Conservation (phyloP, 176 grass and related monocot genomes). For the Alloteropsis semialata region DNA sequence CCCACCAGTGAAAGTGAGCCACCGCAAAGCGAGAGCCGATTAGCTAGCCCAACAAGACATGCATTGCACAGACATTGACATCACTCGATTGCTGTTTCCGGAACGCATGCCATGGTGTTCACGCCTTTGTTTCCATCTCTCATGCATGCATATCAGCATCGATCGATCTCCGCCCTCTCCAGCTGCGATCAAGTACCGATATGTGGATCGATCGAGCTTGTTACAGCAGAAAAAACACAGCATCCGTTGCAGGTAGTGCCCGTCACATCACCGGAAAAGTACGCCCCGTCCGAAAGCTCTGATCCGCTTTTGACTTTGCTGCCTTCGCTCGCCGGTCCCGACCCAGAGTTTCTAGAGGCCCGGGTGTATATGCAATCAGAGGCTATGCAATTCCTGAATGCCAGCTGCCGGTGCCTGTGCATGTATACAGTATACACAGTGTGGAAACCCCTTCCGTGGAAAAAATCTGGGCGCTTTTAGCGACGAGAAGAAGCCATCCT, state of each 20-base stretch:
- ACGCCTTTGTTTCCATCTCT: neutral
- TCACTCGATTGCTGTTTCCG: slow-evolving; percentile 24
- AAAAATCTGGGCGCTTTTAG: neutral
- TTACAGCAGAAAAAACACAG: slow-evolving; percentile 17
- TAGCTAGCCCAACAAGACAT: neutral
- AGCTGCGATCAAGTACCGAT: slow-evolving; percentile 35
- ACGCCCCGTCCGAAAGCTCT: slow-evolving; percentile 15
- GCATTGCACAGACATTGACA: neutral
- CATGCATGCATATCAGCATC: slow-evolving; percentile 7
- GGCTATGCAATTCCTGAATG: no score
- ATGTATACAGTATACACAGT: neutral
- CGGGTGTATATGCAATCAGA: neutral
- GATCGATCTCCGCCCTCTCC: neutral
- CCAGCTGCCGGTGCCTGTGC: neutral
- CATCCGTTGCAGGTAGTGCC: slow-evolving; percentile 26
- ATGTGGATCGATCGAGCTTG: neutral
- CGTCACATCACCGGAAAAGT: slow-evolving; percentile 26
- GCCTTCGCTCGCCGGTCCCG: neutral
- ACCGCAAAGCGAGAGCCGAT: neutral
- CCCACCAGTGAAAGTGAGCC: neutral
- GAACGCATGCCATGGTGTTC: slow-evolving; percentile 25
- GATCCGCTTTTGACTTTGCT: slow-evolving; percentile 49
- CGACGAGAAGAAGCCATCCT: neutral
- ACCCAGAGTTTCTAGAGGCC: neutral
- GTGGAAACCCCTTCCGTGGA: neutral